phyloP scores from a whole-genome alignment of 1,139 yeast species.

The Pneumocystis carinii region DNA sequence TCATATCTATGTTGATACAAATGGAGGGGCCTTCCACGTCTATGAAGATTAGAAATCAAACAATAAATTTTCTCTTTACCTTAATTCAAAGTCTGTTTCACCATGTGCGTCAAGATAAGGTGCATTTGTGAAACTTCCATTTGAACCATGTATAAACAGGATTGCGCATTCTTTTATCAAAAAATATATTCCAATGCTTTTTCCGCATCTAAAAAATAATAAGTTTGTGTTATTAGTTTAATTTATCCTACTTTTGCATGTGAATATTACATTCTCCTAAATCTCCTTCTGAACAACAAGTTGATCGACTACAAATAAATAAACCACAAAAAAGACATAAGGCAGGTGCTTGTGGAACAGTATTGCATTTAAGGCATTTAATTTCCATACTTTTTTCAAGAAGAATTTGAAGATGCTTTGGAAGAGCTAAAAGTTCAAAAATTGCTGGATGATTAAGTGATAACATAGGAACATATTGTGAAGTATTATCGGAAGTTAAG shows the following conservation, averaged over 20 bases:
- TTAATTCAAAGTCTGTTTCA: conserved; percentile 58
- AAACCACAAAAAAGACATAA: conserved; percentile 73
- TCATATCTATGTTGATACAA: conserved; percentile 52
- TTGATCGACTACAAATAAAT: conserved; percentile 47
- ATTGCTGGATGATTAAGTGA: conserved; percentile 5
- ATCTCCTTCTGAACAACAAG: conserved; percentile 31
- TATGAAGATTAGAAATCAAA: conserved; percentile 17
- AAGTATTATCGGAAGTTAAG: not conserved
- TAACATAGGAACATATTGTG: not conserved
- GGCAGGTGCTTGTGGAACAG: conserved; percentile 58
- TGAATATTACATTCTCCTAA: conserved; percentile 12
- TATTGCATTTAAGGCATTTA: conserved; percentile 23
- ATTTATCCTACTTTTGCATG: not conserved
- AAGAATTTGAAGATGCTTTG: conserved; percentile 10
- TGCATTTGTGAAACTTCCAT: conserved; percentile 70
- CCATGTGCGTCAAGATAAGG: conserved; percentile 85
- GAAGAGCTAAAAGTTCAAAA: conserved; percentile 9
- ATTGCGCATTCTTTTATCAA: conserved; percentile 64
- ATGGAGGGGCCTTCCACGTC: conserved; percentile 58
- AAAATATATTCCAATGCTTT: conserved; percentile 61
- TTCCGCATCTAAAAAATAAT: conserved; percentile 29
- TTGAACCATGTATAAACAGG: conserved; percentile 38
- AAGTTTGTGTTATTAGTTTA: conserved; percentile 27
- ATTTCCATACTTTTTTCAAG: conserved; percentile 6
- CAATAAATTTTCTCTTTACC: conserved; percentile 11